Evolutionary conservation across 345 rosid genomes (phyloP).

Genomic region (Heritiera littoralis): DNA sequence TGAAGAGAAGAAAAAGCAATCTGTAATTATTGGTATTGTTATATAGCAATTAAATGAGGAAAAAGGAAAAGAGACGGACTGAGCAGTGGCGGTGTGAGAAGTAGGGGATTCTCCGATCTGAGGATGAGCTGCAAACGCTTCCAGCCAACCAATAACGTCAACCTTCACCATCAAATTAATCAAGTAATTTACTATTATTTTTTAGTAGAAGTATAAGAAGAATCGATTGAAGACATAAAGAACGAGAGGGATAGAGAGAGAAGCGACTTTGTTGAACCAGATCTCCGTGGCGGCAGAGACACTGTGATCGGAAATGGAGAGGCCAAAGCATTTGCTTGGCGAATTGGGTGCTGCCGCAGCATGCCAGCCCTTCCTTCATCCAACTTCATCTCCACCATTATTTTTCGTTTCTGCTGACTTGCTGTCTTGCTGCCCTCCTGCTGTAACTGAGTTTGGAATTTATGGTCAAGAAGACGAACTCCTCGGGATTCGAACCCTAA

Average conservation of each 20-base stretch:
- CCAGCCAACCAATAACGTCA: slow-evolving; percentile 80
- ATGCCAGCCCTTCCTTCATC: slow-evolving; percentile 63
- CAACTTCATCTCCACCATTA: slow-evolving; percentile 30
- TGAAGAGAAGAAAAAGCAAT: neutral
- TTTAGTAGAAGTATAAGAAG: neutral
- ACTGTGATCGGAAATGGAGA: slow-evolving; percentile 61
- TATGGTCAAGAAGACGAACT: neutral
- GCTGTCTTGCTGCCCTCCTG: neutral
- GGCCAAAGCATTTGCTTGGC: slow-evolving; percentile 54
- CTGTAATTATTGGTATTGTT: neutral
- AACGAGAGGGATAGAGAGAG: neutral
- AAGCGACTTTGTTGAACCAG: slow-evolving; percentile 75
- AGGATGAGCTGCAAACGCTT: slow-evolving; percentile 92
- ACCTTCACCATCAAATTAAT: slow-evolving; percentile 37
- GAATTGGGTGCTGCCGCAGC: slow-evolving; percentile 83
- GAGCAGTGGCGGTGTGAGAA: slow-evolving; percentile 42
- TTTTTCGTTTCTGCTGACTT: neutral
- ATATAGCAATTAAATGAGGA: neutral
- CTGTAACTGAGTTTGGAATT: neutral
- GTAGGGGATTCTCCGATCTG: slow-evolving; percentile 70
- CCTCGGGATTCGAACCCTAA: neutral
- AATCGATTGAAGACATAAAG: neutral
- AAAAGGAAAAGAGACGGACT: slow-evolving; percentile 30
- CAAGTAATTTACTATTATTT: no score
- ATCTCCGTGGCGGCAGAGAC: slow-evolving; percentile 57